phyloP scores from a whole-genome alignment of 441 rosid species.

The Gossypium armourianum region DNA sequence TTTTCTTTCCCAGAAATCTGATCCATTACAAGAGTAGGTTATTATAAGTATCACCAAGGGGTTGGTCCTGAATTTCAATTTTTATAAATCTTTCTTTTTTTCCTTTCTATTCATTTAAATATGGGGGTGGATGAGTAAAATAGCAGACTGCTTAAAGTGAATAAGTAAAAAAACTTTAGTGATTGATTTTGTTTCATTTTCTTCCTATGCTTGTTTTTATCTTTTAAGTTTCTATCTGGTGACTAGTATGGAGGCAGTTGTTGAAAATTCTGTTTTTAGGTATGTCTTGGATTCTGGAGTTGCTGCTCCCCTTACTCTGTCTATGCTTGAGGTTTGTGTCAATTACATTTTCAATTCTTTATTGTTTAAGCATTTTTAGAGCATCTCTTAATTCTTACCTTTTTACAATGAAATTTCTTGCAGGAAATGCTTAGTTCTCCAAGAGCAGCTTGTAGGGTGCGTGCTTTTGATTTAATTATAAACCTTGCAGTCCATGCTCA shows the following conservation, averaged over 20 bases:
- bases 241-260: conserved; percentile 1
- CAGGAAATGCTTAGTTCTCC: conserved; percentile 94
- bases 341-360: conserved; percentile 5
- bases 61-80: background rate
- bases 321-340: conserved; percentile 80
- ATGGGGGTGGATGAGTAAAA: no score
- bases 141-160: no score
- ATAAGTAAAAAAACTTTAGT: no score
- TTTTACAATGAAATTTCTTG: conserved; percentile 18
- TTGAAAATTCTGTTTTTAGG: conserved; percentile 38
- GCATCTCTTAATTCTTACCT: conserved; percentile 19
- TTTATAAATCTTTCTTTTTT: no score
- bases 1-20: background rate
- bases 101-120: no score
- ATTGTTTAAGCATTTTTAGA: conserved; percentile 5
- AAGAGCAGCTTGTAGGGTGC: conserved; percentile 61
- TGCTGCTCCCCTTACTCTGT: conserved; percentile 93
- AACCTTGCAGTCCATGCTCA: conserved; percentile 97
- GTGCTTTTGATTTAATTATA: conserved; percentile 88
- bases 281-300: conserved; percentile 85
- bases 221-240: background rate
- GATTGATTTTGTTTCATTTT: background rate
- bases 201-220: background rate
- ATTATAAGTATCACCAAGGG: background rate
- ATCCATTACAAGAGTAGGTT: background rate